Evolutionary conservation across 2,329 filamentous ascomycete genomes (phyloP), one percentile per base, ranked within the genome.

Genomic region (Coniochaeta sp.): DNA sequence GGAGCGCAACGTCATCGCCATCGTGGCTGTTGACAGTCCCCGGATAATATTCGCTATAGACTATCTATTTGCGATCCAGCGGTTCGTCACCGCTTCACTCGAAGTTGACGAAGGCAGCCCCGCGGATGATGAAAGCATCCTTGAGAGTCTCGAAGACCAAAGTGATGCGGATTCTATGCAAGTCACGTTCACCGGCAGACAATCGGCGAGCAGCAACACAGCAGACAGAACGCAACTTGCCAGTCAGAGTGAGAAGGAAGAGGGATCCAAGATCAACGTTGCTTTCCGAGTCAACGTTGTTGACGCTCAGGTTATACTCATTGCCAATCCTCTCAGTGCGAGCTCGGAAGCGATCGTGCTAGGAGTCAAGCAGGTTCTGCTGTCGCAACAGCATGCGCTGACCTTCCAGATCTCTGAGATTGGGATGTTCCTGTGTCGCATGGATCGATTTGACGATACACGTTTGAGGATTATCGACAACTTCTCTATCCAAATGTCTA

Each of bases 361-460:
- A 26, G 91, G 92, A 57, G 96, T 93, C 1, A 96, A 97, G 71
- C 93, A 99, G 72, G 86, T 98, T 14, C 81, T 98, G 1, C 81
- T 98, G 12, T 96, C 93, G 1, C 90, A 96, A 68, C 96, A 99
- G 72, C 91, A 98, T 76, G 91, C 93, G 9, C 83, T 96, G 66
- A 97, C 95, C 0, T 83, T 99, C 70, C 93, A 99, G 70, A 86
- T 99, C 2, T 93, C 91, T 8, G 88, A 98, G 69, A 85, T 98
- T 59, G 95, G 95, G 67, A 99, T 99, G 95, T 99, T 97, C 72
- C 75, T 99, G 34, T 99, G 96, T 71, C 89, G 95, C 14, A 99
- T 99, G 95, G 96, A 99, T 73, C 90, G 88, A 64, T 98, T 98
- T 67, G 93, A 99, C 66, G 92, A 90, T 3, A 93, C 89, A 44